Percentiles rank a stretch among this genome's conserved stretches.
Conservation (phyloP, 139 green algal species). For the Volvox africanus region DNA sequence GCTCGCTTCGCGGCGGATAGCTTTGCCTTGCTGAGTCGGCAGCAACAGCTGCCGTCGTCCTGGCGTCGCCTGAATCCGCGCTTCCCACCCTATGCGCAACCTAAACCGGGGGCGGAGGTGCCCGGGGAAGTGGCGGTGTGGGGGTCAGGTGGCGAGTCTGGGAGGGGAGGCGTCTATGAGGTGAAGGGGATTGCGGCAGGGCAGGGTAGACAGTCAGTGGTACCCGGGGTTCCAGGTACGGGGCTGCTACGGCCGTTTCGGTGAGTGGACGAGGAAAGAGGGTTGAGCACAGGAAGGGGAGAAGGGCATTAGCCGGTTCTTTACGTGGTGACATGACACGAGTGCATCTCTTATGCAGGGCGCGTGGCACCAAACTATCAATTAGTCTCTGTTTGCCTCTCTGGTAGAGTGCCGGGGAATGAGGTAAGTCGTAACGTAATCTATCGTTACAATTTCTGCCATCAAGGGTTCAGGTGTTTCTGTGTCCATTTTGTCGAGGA, state of each 20-base stretch:
- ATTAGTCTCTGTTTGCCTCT: too few species aligned
- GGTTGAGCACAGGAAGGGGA: not conserved
- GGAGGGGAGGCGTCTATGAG: not conserved
- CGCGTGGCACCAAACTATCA: too few species aligned
- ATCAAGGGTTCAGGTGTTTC: too few species aligned
- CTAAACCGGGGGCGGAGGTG: not conserved
- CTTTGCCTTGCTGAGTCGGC: not conserved
- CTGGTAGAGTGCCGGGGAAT: too few species aligned
- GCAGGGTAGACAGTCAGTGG: not conserved
- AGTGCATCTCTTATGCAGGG: too few species aligned
- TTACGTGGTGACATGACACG: too few species aligned
- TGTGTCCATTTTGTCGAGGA: too few species aligned
- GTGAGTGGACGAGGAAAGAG: not conserved
- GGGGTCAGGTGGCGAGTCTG: not conserved
- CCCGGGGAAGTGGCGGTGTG: not conserved
- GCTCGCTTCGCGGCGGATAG: not conserved
- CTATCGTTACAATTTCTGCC: too few species aligned
- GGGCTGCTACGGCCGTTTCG: slow-evolving; percentile 4
- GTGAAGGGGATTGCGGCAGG: not conserved
- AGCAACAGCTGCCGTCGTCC: not conserved
- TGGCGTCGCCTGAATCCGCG: slow-evolving; percentile 22
- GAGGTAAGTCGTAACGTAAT: too few species aligned
- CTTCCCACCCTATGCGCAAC: slow-evolving; percentile 32
- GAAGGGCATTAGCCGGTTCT: too few species aligned
- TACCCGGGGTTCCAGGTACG: not conserved